Percentiles rank a stretch among this genome's conserved stretches.
These are phyloP conservation scores for Cyanophora paradoxa DNA, from an alignment of 78 protist genomes.

Conservation along the genomic window DNA sequence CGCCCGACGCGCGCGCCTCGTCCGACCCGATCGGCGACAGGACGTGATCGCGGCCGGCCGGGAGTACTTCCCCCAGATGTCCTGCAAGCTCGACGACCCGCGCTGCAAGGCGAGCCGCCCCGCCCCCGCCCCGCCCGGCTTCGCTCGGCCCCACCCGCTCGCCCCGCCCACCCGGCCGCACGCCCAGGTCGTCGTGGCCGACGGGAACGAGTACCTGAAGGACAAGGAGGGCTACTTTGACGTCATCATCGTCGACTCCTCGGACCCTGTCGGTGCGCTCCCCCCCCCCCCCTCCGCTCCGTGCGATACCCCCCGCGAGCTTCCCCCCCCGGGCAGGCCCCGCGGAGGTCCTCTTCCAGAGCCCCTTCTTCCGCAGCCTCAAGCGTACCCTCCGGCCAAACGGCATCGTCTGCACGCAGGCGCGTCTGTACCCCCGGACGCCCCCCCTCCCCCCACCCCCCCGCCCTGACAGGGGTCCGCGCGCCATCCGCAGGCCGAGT, in stretches of 20 bases:
- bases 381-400: constrained; percentile 44
- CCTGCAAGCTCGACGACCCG: constrained; percentile 70
- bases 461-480: constrained; percentile 21
- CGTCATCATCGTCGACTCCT: constrained; percentile 91
- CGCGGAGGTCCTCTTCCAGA: constrained; percentile 71
- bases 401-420: not conserved
- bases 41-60: constrained; percentile 62
- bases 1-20: not conserved
- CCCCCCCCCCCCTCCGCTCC: not conserved
- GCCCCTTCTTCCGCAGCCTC: constrained; percentile 55
- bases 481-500: constrained; percentile 88
- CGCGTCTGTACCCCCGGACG: not conserved
- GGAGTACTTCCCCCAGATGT: constrained; percentile 57
- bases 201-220: constrained; percentile 78
- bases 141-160: too few relatives aligned
- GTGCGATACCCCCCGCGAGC: not conserved
- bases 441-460: not conserved
- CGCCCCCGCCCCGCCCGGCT: too few relatives aligned
- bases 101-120: too few relatives aligned
- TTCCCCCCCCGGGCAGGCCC: constrained; percentile 54
- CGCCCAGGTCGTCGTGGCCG: constrained; percentile 49
- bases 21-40: not conserved
- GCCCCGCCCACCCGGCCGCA: too few relatives aligned
- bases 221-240: constrained; percentile 61
- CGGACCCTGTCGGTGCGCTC: constrained; percentile 78